Evolutionary conservation across 169 alveolate species (phyloP).

Genomic region (Theileria equi): DNA sequence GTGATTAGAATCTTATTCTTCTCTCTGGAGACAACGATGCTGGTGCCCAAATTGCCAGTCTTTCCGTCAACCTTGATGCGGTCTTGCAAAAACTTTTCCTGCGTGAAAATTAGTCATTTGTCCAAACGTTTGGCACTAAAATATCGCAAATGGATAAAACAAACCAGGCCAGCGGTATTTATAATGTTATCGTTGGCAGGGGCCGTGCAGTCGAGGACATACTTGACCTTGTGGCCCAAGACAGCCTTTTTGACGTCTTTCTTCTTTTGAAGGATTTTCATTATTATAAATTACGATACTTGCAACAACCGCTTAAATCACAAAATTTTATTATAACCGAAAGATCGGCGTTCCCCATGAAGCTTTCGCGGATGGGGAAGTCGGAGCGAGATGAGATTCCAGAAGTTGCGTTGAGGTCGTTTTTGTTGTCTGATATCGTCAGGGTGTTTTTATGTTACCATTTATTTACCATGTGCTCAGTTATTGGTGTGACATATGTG

Average conservation of each 20-base stretch:
- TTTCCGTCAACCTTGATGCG: constrained; percentile 94
- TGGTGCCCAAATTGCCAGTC: constrained; percentile 93
- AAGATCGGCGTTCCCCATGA: too few species aligned
- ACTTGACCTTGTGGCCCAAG: constrained; percentile 67
- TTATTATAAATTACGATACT: constrained; percentile 1
- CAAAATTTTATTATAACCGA: too few species aligned
- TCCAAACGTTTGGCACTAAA: not conserved
- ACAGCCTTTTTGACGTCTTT: constrained; percentile 25
- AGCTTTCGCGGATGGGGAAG: too few species aligned
- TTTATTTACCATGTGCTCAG: too few species aligned
- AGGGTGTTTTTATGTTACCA: too few species aligned
- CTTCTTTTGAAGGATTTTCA: constrained; percentile 52
- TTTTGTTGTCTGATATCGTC: too few species aligned
- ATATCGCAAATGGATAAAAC: too few species aligned
- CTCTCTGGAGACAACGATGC: constrained; percentile 86
- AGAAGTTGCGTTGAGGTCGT: too few species aligned
- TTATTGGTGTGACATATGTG: too few species aligned
- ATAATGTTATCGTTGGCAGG: constrained; percentile 93
- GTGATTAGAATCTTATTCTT: constrained; percentile 86
- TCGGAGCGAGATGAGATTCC: too few species aligned
- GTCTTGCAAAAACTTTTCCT: constrained; percentile 91
- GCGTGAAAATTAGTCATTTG: not conserved
- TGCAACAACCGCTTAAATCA: too few species aligned
- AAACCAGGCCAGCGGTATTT: constrained; percentile 81
- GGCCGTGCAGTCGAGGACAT: constrained; percentile 84